Conservation (phyloP, 2,329 filamentous ascomycete species). For the Aspergillus oerlinghausenensis region DNA sequence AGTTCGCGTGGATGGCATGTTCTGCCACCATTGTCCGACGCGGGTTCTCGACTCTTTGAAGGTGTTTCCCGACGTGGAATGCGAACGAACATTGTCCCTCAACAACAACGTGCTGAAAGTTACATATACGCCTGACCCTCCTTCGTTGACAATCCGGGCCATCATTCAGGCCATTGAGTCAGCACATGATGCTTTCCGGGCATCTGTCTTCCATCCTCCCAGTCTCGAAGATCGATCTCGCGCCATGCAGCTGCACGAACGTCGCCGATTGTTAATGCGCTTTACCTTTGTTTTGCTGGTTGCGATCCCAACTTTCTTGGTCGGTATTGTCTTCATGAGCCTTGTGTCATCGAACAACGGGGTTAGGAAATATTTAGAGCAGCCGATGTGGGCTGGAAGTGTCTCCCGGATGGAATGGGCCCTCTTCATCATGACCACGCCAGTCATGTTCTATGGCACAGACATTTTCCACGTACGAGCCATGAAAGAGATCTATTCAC, state of each 20-base stretch:
- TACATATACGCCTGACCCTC: slow-evolving; percentile 64
- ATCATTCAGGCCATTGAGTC: slow-evolving; percentile 65
- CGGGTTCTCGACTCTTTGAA: slow-evolving; percentile 35
- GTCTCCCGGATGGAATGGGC: slow-evolving; percentile 74
- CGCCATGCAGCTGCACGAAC: slow-evolving; percentile 66
- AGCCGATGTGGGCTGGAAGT: slow-evolving; percentile 62
- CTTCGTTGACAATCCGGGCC: slow-evolving; percentile 67
- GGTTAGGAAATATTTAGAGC: slow-evolving; percentile 63
- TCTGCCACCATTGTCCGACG: slow-evolving; percentile 66
- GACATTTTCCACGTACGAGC: slow-evolving; percentile 79
- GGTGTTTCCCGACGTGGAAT: slow-evolving; percentile 45
- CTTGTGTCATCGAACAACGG: slow-evolving; percentile 60
- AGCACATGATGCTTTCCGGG: slow-evolving; percentile 61
- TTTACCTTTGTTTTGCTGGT: slow-evolving; percentile 63
- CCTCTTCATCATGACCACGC: slow-evolving; percentile 75
- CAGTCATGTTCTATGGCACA: slow-evolving; percentile 80
- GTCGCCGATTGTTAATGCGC: slow-evolving; percentile 64
- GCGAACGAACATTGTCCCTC: slow-evolving; percentile 47
- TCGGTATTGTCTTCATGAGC: slow-evolving; percentile 89
- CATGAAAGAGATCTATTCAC: slow-evolving; percentile 68
- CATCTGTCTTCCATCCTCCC: slow-evolving; percentile 71
- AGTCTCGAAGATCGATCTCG: slow-evolving; percentile 78
- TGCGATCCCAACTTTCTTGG: slow-evolving; percentile 76
- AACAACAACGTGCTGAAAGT: slow-evolving; percentile 65
- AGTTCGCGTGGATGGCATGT: slow-evolving; percentile 66